These are phyloP conservation scores for Umbellularia californica DNA, from an alignment of 164 flowering plant species.

Conservation along the genomic window DNA sequence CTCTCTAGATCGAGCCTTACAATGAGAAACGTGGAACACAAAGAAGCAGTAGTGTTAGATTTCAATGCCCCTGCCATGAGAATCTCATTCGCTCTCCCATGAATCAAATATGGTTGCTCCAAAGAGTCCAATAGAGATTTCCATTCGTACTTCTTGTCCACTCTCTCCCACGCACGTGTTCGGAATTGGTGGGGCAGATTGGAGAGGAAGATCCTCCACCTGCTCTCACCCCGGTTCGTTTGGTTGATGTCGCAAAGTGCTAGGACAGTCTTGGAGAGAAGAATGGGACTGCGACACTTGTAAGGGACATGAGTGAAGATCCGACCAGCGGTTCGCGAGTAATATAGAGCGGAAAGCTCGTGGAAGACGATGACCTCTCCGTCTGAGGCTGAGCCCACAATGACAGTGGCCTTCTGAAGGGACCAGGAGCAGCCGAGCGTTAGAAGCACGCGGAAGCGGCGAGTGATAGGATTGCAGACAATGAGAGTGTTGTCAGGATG, in stretches of 20 bases:
- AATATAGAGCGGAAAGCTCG: slow-evolving; percentile 69
- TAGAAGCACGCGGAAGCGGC: slow-evolving; percentile 49
- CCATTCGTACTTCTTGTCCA: no score
- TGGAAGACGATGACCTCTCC: slow-evolving; percentile 63
- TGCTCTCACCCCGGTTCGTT: slow-evolving; percentile 59
- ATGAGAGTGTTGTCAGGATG: slow-evolving; percentile 40
- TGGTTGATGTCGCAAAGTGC: slow-evolving; percentile 81
- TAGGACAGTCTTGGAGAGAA: slow-evolving; percentile 40
- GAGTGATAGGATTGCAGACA: slow-evolving; percentile 74
- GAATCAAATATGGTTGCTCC: slow-evolving; percentile 12
- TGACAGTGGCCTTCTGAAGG: slow-evolving; percentile 67
- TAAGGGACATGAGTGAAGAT: slow-evolving; percentile 68
- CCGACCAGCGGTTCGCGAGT: slow-evolving; percentile 53
- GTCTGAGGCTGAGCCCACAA: slow-evolving; percentile 32
- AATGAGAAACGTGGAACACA: slow-evolving; percentile 72
- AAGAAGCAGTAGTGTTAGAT: slow-evolving; percentile 39
- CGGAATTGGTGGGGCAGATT: slow-evolving; percentile 7
- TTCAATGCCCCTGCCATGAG: slow-evolving; percentile 85
- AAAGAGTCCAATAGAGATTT: no score
- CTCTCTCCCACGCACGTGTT: no score
- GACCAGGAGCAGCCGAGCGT: slow-evolving; percentile 94
- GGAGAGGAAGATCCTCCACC: slow-evolving; percentile 73
- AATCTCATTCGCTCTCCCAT: slow-evolving; percentile 41
- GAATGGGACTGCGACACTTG: slow-evolving; percentile 78
- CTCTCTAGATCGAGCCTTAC: slow-evolving; percentile 69